Evolutionary conservation across 176 grass and related monocot genomes (phyloP).

Genomic region (Aegilops speltoides): DNA sequence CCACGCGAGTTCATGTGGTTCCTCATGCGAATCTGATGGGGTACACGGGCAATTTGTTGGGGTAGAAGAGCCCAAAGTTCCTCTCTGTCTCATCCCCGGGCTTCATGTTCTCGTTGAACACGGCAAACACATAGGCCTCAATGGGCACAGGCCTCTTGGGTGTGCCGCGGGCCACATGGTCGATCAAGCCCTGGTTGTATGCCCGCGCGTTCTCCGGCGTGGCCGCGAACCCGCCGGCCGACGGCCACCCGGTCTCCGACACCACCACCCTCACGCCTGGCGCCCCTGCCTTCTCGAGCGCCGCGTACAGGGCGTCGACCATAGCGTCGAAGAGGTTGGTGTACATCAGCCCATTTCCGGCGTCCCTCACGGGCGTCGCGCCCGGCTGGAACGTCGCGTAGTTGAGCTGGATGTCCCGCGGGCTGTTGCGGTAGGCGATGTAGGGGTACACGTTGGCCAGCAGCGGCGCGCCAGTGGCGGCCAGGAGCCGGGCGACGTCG

Average conservation of each 20-base stretch:
- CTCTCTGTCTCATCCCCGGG: conserved; percentile 21
- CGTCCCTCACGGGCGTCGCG: neutral
- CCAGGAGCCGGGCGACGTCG: neutral
- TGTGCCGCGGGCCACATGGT: conserved; percentile 51
- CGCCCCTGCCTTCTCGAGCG: conserved; percentile 37
- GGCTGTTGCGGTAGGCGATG: neutral
- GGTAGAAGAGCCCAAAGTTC: conserved; percentile 82
- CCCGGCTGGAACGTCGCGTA: neutral
- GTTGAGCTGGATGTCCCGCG: neutral
- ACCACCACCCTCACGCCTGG: conserved; percentile 48
- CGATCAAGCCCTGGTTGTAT: conserved; percentile 70
- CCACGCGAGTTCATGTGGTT: too few relatives aligned
- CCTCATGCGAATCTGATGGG: conserved; percentile 39
- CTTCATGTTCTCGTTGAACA: conserved; percentile 88
- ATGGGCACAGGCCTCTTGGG: conserved; percentile 45
- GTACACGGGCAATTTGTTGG: conserved; percentile 58
- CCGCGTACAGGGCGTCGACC: conserved; percentile 23
- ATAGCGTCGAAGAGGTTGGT: neutral
- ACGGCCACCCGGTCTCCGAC: conserved; percentile 72
- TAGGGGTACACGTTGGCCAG: neutral
- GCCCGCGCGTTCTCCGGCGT: conserved; percentile 37
- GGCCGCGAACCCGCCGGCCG: conserved; percentile 17
- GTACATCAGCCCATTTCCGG: neutral
- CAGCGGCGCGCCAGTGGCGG: neutral
- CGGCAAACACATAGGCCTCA: conserved; percentile 60